Conservation (phyloP, 2,329 filamentous ascomycete species). For the Aspergillus piperis region DNA sequence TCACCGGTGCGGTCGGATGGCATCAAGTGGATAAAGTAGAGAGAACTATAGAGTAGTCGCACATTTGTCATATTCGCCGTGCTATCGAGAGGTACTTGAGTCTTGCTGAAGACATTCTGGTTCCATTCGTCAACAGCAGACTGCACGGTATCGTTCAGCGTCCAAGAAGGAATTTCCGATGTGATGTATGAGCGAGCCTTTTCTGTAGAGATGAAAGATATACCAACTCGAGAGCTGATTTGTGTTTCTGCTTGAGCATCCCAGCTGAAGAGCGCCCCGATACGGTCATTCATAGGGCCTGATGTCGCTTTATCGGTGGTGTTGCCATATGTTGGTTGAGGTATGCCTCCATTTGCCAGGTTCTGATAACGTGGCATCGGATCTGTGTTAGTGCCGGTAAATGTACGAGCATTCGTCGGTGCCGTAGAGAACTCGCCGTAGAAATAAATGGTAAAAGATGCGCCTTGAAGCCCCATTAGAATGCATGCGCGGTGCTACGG, state of each 20-base stretch:
- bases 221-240: slow-evolving; percentile 63
- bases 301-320: slow-evolving; percentile 52
- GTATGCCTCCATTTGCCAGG: slow-evolving; percentile 60
- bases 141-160: slow-evolving; percentile 56
- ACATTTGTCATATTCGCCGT: slow-evolving; percentile 34
- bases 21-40: slow-evolving; percentile 67
- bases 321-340: slow-evolving; percentile 57
- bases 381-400: slow-evolving; percentile 40
- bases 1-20: slow-evolving; percentile 71
- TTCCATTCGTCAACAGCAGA: slow-evolving; percentile 61
- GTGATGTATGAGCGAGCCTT: slow-evolving; percentile 68
- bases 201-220: slow-evolving; percentile 66
- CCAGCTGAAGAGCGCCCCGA: slow-evolving; percentile 62
- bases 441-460: slow-evolving; percentile 47
- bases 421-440: slow-evolving; percentile 46
- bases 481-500: not conserved
- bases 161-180: slow-evolving; percentile 64
- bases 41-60: slow-evolving; percentile 34
- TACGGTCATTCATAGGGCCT: slow-evolving; percentile 56
- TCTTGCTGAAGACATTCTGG: slow-evolving; percentile 54
- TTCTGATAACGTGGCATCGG: slow-evolving; percentile 47
- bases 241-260: slow-evolving; percentile 54
- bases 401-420: slow-evolving; percentile 39
- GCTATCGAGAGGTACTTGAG: slow-evolving; percentile 38
- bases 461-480: slow-evolving; percentile 27